phyloP scores from a whole-genome alignment of 164 flowering plant species.

The Cinnamomum micranthum region DNA sequence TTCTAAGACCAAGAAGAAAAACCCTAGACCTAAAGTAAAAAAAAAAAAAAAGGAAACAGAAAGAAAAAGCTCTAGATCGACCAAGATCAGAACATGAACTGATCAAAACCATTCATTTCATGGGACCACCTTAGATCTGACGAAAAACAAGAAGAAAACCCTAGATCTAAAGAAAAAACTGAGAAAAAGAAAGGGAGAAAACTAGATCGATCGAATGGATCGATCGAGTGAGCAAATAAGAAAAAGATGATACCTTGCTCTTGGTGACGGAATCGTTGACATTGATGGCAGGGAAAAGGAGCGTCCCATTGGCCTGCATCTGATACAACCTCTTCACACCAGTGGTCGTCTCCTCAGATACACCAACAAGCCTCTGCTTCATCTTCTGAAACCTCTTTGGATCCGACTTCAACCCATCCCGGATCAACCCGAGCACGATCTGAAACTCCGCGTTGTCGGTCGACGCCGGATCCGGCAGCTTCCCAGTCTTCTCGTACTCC shows the following conservation, averaged over 20 bases:
- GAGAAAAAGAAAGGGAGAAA: neutral
- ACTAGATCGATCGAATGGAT: neutral
- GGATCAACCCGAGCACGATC: conserved; percentile 32
- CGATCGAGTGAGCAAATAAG: neutral
- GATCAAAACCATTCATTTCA: too few species aligned
- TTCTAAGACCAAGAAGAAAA: too few species aligned
- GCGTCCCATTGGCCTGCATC: conserved; percentile 27
- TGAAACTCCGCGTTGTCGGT: conserved; percentile 42
- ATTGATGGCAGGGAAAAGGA: conserved; percentile 30
- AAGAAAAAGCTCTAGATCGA: too few species aligned
- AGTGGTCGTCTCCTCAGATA: conserved; percentile 37
- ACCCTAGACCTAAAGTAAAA: too few species aligned
- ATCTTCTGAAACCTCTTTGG: conserved; percentile 36
- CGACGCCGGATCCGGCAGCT: conserved; percentile 35
- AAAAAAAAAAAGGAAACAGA: too few species aligned
- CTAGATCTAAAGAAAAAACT: neutral
- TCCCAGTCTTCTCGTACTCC: conserved; percentile 24
- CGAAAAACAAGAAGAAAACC: neutral
- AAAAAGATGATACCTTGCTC: conserved; percentile 15
- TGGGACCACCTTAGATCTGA: neutral
- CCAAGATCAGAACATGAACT: too few species aligned
- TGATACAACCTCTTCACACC: conserved; percentile 36
- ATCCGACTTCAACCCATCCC: conserved; percentile 33
- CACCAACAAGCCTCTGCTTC: conserved; percentile 36
- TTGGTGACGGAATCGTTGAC: conserved; percentile 28